Evolutionary conservation across 805 yeast species (phyloP).

Genomic region (Barnettozyma botsteinii): DNA sequence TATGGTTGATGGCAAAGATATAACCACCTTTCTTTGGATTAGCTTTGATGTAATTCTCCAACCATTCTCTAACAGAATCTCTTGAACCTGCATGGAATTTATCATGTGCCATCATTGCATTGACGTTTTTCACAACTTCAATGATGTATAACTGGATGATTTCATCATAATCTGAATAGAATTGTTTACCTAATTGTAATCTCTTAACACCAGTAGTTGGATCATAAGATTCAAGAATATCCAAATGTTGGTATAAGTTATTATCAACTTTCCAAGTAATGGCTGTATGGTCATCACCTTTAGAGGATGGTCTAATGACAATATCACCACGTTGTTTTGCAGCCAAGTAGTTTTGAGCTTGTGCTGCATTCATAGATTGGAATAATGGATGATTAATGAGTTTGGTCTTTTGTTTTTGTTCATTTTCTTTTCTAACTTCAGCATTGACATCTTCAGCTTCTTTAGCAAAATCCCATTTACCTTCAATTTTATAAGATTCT

Average conservation of each 20-base stretch:
- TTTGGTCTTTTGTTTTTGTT: conserved; percentile 53
- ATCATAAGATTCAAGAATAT: conserved; percentile 58
- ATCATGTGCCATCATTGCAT: conserved; percentile 79
- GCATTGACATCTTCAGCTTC: conserved; percentile 59
- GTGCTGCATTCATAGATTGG: conserved; percentile 72
- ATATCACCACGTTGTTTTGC: conserved; percentile 86
- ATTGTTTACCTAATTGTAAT: conserved; percentile 40
- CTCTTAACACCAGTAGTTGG: conserved; percentile 33
- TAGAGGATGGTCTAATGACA: conserved; percentile 91
- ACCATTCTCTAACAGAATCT: conserved; percentile 78
- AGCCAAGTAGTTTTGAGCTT: conserved; percentile 91
- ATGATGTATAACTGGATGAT: conserved; percentile 82
- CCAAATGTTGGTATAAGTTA: conserved; percentile 85
- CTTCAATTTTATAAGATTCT: conserved; percentile 42
- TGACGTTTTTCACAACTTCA: conserved; percentile 75
- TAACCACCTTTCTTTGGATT: conserved; percentile 87
- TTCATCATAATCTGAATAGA: conserved; percentile 78
- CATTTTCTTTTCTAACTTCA: conserved; percentile 57
- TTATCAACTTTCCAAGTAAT: conserved; percentile 96
- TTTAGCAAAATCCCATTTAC: conserved; percentile 75
- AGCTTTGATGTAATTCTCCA: conserved; percentile 84
- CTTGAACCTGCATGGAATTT: conserved; percentile 80
- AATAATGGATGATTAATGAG: conserved; percentile 89
- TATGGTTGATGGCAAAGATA: conserved; percentile 85
- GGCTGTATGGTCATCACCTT: conserved; percentile 82